Base-by-base conservation (phyloP, 2,329 filamentous ascomycete species). In the Trichoderma pleuroti region DNA sequence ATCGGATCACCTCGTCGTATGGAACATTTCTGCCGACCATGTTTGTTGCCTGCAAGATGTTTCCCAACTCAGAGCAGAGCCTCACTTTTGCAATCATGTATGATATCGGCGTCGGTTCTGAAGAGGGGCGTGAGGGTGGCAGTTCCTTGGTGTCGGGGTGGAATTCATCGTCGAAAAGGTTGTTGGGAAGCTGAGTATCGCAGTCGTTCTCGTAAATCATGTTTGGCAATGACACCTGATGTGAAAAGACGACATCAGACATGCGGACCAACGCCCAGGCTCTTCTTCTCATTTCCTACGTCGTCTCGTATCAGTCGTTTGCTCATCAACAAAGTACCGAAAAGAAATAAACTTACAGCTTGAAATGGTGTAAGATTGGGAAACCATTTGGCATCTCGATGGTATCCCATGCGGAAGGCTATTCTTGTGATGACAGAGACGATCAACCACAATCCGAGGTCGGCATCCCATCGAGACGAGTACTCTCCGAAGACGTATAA, bases 141-240 rank as follows among this genome's bases (percentile, higher is more conserved):
- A 95, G 80, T 9, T 85, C 81, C 74, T 90, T 91, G 73, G 89
- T 91, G 26, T 88, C 86, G 4, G 91, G 90, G 60, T 90, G 86
- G 49, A 96, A 90, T 74, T 95, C 93, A 73, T 94, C 92, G 74
- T 96, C 93, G 77, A 92, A 93, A 18, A 95, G 86, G 76, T 95
- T 96, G 70, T 90, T 88, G 1, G 93, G 93, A 7, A 93, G 81
- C 74, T 91, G 86, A 0, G 92, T 91, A 76, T 96, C 93, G 69
- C 90, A 93, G 76, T 94, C 90, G 61, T 91, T 86, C 14, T 91
- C 86, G 73, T 91, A 88, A 30, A 94, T 90, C 86, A 94, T 93
- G 72, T 82, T 86, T 5, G 87, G 87, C 24, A 90, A 77, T n/a
- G 86, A 88, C 3, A 89, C 84, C 76, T 93, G 91, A 72, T 93